These are phyloP conservation scores for Isoetes taiwanensis DNA, from an alignment of 75 land plant species.

Conservation along the genomic window DNA sequence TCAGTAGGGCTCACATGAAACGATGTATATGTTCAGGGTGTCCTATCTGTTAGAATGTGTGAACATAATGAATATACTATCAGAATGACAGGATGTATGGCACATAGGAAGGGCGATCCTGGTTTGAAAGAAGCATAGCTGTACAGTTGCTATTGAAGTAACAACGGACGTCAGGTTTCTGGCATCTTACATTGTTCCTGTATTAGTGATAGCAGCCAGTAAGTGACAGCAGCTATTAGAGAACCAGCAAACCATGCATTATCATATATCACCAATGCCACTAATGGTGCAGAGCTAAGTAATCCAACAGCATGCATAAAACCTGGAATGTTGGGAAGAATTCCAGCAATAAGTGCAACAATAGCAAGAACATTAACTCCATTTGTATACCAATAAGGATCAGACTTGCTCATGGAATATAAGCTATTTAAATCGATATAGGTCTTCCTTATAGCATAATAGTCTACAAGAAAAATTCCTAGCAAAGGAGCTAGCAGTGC, in stretches of 20 bases:
- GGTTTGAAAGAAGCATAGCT: too few relatives aligned
- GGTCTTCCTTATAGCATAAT: slow-evolving; percentile 32
- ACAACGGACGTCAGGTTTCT: too few relatives aligned
- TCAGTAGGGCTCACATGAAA: too few relatives aligned
- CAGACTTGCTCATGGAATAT: slow-evolving; percentile 33
- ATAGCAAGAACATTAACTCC: slow-evolving; percentile 62
- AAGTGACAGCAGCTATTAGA: slow-evolving; percentile 39
- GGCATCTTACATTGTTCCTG: too few relatives aligned
- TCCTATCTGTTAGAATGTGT: too few relatives aligned
- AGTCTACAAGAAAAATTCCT: slow-evolving; percentile 61
- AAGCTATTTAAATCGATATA: slow-evolving; percentile 35
- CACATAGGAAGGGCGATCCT: too few relatives aligned
- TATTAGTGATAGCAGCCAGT: slow-evolving; percentile 48
- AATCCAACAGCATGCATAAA: slow-evolving; percentile 51
- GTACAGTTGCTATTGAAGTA: too few relatives aligned
- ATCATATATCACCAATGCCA: slow-evolving; percentile 37
- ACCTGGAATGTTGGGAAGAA: slow-evolving; percentile 67
- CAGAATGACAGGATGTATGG: too few relatives aligned
- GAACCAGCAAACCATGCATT: slow-evolving; percentile 84
- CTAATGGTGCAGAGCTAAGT: slow-evolving; percentile 14
- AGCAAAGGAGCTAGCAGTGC: slow-evolving; percentile 84
- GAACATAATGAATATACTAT: too few relatives aligned
- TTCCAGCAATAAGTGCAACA: slow-evolving; percentile 42
- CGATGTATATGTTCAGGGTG: too few relatives aligned
- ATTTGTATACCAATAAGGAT: slow-evolving; percentile 47